Evolutionary conservation across 2,329 filamentous ascomycete species (phyloP).

Genomic region (Talaromyces albobiverticillius): DNA sequence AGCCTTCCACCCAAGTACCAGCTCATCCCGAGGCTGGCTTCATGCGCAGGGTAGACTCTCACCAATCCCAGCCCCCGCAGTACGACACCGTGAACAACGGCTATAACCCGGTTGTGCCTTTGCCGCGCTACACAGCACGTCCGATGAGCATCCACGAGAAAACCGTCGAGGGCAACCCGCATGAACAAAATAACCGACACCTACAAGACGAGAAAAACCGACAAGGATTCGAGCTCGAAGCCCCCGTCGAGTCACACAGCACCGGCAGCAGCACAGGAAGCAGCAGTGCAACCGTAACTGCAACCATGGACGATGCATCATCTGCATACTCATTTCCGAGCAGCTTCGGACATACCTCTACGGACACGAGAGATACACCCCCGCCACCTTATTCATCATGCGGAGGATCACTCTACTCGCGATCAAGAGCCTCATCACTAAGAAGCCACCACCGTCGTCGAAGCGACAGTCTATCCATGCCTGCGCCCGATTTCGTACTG

Average conservation of each 20-base stretch:
- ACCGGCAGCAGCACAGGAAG: conserved; percentile 29
- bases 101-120: conserved; percentile 32
- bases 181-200: conserved; percentile 19
- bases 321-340: conserved; percentile 42
- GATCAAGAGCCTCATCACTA: conserved; percentile 32
- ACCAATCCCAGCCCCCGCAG: conserved; percentile 11
- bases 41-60: background rate
- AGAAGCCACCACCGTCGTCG: conserved; percentile 10
- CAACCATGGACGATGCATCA: conserved; percentile 29
- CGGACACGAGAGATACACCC: conserved; percentile 41
- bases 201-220: conserved; percentile 33
- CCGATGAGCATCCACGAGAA: conserved; percentile 40
- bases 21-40: conserved; percentile 13
- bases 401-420: conserved; percentile 28
- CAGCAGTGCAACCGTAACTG: conserved; percentile 5
- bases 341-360: conserved; percentile 44
- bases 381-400: conserved; percentile 41
- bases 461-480: conserved; percentile 7
- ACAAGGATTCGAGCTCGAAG: conserved; percentile 22
- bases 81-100: conserved; percentile 23
- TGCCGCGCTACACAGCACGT: conserved; percentile 41
- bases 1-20: conserved; percentile 6
- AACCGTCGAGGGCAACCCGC: conserved; percentile 33
- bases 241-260: conserved; percentile 21
- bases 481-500: background rate